Evolutionary conservation across 2,329 filamentous ascomycete species (phyloP).

Genomic region (Trichophyton mentagrophytes): DNA sequence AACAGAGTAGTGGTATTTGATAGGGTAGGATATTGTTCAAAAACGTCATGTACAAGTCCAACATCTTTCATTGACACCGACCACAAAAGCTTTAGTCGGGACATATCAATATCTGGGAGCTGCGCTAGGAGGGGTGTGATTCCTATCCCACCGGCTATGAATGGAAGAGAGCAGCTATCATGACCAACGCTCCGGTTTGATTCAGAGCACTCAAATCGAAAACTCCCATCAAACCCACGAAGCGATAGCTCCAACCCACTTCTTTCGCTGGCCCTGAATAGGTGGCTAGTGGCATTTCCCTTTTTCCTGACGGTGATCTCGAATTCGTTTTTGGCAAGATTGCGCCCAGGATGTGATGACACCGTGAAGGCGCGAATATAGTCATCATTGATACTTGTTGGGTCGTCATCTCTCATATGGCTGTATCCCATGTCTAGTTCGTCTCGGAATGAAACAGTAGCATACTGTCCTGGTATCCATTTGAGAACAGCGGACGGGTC

Average conservation of each 20-base stretch:
- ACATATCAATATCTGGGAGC: slow-evolving; percentile 39
- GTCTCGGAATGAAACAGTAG: slow-evolving; percentile 57
- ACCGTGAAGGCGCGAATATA: slow-evolving; percentile 74
- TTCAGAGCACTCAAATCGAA: slow-evolving; percentile 29
- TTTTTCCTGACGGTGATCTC: slow-evolving; percentile 61
- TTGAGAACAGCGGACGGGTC: slow-evolving; percentile 22
- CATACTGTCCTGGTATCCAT: slow-evolving; percentile 64
- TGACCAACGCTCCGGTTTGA: background rate
- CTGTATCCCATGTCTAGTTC: slow-evolving; percentile 62
- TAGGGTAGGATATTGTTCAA: slow-evolving; percentile 43
- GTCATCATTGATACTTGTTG: slow-evolving; percentile 69
- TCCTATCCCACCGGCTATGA: slow-evolving; percentile 67
- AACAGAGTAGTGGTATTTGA: slow-evolving; percentile 47
- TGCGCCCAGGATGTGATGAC: slow-evolving; percentile 43
- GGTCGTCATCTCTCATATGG: slow-evolving; percentile 76
- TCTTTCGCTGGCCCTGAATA: slow-evolving; percentile 46
- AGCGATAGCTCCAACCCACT: slow-evolving; percentile 51
- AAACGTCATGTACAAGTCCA: slow-evolving; percentile 46
- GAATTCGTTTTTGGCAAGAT: slow-evolving; percentile 38
- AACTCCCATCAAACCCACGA: slow-evolving; percentile 60
- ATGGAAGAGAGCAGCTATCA: slow-evolving; percentile 37
- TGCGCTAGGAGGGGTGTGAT: slow-evolving; percentile 72
- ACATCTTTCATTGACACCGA: slow-evolving; percentile 51
- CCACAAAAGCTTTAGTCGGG: slow-evolving; percentile 52
- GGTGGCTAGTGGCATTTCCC: slow-evolving; percentile 53